phyloP scores from a whole-genome alignment of 1,284 basidiomycete species.

The Schizophyllum amplum region DNA sequence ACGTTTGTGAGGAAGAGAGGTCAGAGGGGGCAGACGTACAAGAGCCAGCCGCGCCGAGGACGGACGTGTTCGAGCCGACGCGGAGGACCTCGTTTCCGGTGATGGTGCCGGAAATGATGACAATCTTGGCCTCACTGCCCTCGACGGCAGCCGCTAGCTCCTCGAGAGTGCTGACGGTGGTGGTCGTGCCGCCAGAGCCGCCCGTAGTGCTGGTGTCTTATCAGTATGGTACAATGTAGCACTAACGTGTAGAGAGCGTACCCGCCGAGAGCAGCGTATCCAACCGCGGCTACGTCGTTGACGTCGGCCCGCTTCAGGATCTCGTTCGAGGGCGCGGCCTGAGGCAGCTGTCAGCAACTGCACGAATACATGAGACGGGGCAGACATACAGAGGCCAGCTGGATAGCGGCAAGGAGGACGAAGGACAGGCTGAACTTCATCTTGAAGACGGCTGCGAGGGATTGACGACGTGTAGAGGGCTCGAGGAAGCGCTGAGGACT shows the following conservation, averaged over 20 bases:
- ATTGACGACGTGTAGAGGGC: neutral
- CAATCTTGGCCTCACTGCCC: conserved; percentile 35
- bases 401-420: neutral
- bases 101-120: conserved; percentile 32
- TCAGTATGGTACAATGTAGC: neutral
- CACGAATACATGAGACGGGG: too few species aligned
- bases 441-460: neutral
- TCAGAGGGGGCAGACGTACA: neutral
- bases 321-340: neutral
- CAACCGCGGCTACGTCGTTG: neutral
- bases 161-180: conserved; percentile 29
- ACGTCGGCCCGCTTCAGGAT: neutral
- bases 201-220: conserved; percentile 37
- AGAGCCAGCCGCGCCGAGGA: conserved; percentile 26
- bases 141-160: conserved; percentile 31
- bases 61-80: conserved; percentile 36
- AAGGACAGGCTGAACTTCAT: neutral
- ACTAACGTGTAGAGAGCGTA: neutral
- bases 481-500: neutral
- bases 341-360: too few species aligned
- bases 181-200: conserved; percentile 34
- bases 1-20: neutral
- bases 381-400: neutral
- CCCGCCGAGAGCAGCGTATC: neutral
- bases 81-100: conserved; percentile 32